Conservation (phyloP, 306 rosid species). For the Rubus parviflorus region DNA sequence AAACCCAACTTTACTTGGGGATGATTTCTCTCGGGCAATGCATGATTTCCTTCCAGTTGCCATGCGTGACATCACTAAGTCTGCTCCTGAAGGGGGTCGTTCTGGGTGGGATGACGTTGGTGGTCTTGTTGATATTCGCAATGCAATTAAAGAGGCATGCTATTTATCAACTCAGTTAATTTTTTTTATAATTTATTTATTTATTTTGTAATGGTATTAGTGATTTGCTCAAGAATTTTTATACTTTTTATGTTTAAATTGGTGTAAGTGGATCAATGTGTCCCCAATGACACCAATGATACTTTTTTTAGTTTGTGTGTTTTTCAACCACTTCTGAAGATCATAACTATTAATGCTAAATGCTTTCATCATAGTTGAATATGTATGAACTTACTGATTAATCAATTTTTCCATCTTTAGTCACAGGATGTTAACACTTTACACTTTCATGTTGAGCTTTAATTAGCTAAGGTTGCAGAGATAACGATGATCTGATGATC, state of each 20-base stretch:
- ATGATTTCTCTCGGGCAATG: conserved; percentile 90
- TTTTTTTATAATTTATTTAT: background rate
- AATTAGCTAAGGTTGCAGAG: no score
- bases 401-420: no score
- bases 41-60: conserved; percentile 89
- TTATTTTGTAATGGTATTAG: background rate
- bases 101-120: conserved; percentile 98
- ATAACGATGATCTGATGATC: no score
- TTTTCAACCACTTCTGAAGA: no score
- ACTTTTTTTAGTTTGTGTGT: background rate
- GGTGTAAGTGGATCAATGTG: no score
- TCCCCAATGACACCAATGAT: background rate
- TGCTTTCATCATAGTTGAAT: no score
- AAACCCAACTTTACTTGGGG: conserved; percentile 57
- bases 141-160: conserved; percentile 76
- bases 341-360: no score
- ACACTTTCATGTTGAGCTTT: no score
- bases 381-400: no score
- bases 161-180: background rate
- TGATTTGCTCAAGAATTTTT: background rate
- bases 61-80: conserved; percentile 85
- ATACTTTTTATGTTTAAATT: background rate
- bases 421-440: no score
- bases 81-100: conserved; percentile 73
- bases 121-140: conserved; percentile 81